A percentile compares a stretch with the other conserved stretches of the same genome.
phyloP scores from a whole-genome alignment of 139 green algal species.

The Chlamydomonas sphaeroides region DNA sequence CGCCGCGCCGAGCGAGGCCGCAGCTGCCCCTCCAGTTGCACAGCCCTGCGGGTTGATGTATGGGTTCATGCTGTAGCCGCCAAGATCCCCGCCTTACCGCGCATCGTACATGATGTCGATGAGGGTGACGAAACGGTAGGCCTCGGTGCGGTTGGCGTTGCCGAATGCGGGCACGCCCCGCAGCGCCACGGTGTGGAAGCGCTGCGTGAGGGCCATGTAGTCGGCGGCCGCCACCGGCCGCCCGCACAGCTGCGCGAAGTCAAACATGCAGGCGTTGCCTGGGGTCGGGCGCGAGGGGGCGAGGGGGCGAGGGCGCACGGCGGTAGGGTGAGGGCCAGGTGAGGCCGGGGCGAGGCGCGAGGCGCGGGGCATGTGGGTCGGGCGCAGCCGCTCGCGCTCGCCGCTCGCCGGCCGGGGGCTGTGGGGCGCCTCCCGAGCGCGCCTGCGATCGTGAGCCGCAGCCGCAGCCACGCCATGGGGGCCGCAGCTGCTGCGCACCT shows the following conservation, averaged over 20 bases:
- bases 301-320: no score
- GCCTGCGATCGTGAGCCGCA: no score
- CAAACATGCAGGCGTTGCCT: constrained; percentile 73
- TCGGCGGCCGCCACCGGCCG: constrained; percentile 85
- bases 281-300: neutral
- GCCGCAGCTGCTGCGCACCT: constrained; percentile 58
- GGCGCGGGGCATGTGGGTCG: no score
- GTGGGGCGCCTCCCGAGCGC: no score
- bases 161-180: constrained; percentile 83
- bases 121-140: constrained; percentile 94
- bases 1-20: no score
- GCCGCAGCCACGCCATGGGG: neutral
- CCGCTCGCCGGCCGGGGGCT: no score
- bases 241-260: constrained; percentile 90
- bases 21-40: neutral
- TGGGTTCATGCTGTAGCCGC: no score
- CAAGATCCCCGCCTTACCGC: no score
- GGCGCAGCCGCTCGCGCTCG: no score
- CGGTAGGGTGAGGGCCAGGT: neutral
- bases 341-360: neutral
- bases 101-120: constrained; percentile 97
- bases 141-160: constrained; percentile 63
- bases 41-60: neutral
- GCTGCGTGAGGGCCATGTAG: constrained; percentile 80
- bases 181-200: constrained; percentile 86